These are phyloP conservation scores for Xylaria longipes DNA, from an alignment of 495 filamentous ascomycete genomes.

Conservation along the genomic window DNA sequence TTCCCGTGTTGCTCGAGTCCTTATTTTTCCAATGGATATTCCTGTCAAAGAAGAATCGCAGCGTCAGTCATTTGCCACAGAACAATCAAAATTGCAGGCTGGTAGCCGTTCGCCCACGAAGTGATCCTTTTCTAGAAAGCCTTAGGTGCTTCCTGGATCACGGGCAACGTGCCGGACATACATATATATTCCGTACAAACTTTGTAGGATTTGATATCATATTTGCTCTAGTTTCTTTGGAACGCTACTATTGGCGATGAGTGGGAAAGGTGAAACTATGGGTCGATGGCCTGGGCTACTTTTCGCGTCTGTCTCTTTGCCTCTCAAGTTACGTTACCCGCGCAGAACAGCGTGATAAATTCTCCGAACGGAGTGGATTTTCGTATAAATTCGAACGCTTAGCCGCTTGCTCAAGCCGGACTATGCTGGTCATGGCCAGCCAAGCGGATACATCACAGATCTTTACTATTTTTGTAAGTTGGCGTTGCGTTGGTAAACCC, in stretches of 20 bases:
- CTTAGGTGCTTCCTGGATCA: constrained; percentile 50
- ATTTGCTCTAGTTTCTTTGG: neutral
- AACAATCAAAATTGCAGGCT: constrained; percentile 56
- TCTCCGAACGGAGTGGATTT: neutral
- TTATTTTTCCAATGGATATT: constrained; percentile 40
- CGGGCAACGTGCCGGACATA: constrained; percentile 55
- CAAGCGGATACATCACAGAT: neutral
- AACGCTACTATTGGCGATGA: neutral
- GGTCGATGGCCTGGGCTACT: neutral
- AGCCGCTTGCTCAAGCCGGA: neutral
- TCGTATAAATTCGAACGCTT: no score
- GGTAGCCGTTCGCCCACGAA: constrained; percentile 41
- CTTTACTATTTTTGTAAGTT: neutral
- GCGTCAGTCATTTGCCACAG: constrained; percentile 57
- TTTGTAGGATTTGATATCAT: neutral
- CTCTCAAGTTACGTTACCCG: neutral
- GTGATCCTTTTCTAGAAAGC: constrained; percentile 49
- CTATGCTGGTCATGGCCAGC: neutral
- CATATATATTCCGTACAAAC: neutral
- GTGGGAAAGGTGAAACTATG: neutral
- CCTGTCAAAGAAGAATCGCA: constrained; percentile 44
- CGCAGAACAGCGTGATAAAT: neutral
- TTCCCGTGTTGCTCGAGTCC: constrained; percentile 58
- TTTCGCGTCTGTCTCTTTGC: neutral
- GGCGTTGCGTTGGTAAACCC: neutral